phyloP scores from a whole-genome alignment of 352 stramenopile species.

The Phytophthora rubi region DNA sequence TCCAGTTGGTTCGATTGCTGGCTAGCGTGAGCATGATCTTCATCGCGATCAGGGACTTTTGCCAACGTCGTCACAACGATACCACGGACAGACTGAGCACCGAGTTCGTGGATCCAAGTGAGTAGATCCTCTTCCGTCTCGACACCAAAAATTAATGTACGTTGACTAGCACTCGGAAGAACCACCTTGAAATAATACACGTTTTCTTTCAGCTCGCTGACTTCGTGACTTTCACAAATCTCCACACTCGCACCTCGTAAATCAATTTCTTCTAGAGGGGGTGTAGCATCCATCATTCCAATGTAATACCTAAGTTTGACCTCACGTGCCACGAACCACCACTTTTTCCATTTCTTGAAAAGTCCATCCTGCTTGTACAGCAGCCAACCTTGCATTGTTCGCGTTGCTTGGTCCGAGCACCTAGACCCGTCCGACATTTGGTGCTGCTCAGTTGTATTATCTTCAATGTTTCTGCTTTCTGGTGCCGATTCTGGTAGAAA shows the following conservation, averaged over 20 bases:
- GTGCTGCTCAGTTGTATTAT: neutral
- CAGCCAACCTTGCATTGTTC: constrained; percentile 68
- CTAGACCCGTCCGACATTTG: neutral
- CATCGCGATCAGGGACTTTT: neutral
- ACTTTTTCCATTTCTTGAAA: constrained; percentile 87
- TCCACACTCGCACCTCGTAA: constrained; percentile 65
- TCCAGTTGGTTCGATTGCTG: neutral
- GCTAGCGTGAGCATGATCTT: neutral
- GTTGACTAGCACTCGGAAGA: constrained; percentile 56
- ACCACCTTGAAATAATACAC: constrained; percentile 79
- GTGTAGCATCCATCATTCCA: constrained; percentile 65
- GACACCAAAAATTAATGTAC: constrained; percentile 79
- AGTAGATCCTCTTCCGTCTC: constrained; percentile 75
- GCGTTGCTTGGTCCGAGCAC: neutral
- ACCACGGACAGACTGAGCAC: constrained; percentile 38
- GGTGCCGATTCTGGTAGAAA: neutral
- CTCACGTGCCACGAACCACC: constrained; percentile 84
- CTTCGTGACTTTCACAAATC: constrained; percentile 59
- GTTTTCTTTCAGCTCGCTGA: constrained; percentile 65
- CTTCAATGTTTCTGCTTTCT: neutral
- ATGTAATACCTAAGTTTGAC: constrained; percentile 85
- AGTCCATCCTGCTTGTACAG: constrained; percentile 83
- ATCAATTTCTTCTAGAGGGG: constrained; percentile 66
- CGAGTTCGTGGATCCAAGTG: constrained; percentile 69
- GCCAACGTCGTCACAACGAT: neutral